These are phyloP conservation scores for Ramicandelaber brevisporus DNA, from an alignment of 192 early-diverging fungal genomes.

Conservation along the genomic window DNA sequence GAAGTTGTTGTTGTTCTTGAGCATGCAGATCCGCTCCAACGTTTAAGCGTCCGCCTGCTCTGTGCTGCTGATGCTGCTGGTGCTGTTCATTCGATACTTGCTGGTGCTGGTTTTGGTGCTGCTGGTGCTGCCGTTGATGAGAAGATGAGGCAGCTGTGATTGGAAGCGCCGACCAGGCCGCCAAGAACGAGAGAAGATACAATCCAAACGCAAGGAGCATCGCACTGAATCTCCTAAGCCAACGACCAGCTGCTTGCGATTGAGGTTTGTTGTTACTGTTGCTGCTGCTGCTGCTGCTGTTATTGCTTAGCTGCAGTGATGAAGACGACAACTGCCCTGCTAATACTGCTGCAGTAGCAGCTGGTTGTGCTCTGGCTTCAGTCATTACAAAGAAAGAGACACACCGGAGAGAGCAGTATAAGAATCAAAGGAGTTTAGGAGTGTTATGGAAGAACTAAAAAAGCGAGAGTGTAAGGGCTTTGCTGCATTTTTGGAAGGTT, in stretches of 20 bases:
- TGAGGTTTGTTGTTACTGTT: not conserved
- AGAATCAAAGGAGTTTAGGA: constrained; percentile 14
- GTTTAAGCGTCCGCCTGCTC: too few species aligned
- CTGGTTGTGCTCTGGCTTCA: too few species aligned
- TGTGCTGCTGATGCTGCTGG: not conserved
- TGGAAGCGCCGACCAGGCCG: not conserved
- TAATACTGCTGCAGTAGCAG: too few species aligned
- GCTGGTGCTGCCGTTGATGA: not conserved
- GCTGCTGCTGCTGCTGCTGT: constrained; percentile 1
- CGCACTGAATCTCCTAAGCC: too few species aligned
- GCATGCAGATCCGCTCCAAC: too few species aligned
- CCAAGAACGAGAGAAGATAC: too few species aligned
- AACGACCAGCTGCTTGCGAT: not conserved
- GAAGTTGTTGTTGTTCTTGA: too few species aligned
- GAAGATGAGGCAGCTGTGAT: not conserved
- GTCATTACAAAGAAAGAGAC: constrained; percentile 8
- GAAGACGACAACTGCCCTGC: not conserved
- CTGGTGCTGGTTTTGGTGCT: not conserved
- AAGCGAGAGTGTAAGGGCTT: constrained; percentile 14
- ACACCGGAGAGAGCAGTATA: constrained; percentile 10
- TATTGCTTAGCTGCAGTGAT: not conserved
- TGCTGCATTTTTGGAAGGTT: too few species aligned
- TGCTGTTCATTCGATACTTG: not conserved
- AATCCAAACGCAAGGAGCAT: too few species aligned
- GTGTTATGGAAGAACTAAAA: constrained; percentile 16